Conservation (phyloP, 768 basidiomycete species). For the Mycena alexandri region DNA sequence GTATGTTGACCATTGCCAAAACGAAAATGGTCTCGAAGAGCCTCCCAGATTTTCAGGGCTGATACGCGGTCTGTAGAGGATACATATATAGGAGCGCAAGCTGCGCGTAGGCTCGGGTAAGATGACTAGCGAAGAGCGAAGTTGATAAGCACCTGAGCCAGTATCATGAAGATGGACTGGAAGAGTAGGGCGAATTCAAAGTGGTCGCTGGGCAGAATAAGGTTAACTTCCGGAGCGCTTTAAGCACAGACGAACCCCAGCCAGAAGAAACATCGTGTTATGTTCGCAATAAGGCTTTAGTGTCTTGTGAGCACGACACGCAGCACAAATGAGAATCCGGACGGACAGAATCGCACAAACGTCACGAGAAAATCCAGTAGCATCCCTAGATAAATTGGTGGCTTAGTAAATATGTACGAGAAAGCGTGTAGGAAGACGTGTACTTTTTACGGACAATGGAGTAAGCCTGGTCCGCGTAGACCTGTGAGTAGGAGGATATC, state of each 20-base stretch:
- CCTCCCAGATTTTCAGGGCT: constrained; percentile 70
- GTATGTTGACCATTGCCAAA: constrained; percentile 90
- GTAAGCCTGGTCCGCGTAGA: constrained; percentile 85
- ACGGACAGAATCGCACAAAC: constrained; percentile 86
- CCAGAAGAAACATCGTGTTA: constrained; percentile 93
- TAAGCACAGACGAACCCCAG: constrained; percentile 61
- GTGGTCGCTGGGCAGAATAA: constrained; percentile 55
- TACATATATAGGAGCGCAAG: constrained; percentile 86
- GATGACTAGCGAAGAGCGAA: constrained; percentile 33
- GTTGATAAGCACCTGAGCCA: constrained; percentile 72
- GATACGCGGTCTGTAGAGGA: constrained; percentile 71
- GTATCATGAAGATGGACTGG: constrained; percentile 88
- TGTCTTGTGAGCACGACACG: constrained; percentile 14
- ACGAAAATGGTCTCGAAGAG: constrained; percentile 76
- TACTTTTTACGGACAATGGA: constrained; percentile 87
- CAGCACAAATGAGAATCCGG: constrained; percentile 11
- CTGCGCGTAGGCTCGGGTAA: constrained; percentile 51
- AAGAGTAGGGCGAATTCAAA: constrained; percentile 85
- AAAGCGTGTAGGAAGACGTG: constrained; percentile 37
- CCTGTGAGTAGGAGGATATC: constrained; percentile 54
- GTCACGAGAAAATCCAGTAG: constrained; percentile 89
- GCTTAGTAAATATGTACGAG: not conserved
- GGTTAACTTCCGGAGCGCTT: not conserved
- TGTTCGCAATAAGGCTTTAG: constrained; percentile 81
- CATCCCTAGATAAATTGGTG: constrained; percentile 65